These are phyloP conservation scores for Urostyla sp. DNA, from an alignment of 73 alveolate species.

Conservation along the genomic window DNA sequence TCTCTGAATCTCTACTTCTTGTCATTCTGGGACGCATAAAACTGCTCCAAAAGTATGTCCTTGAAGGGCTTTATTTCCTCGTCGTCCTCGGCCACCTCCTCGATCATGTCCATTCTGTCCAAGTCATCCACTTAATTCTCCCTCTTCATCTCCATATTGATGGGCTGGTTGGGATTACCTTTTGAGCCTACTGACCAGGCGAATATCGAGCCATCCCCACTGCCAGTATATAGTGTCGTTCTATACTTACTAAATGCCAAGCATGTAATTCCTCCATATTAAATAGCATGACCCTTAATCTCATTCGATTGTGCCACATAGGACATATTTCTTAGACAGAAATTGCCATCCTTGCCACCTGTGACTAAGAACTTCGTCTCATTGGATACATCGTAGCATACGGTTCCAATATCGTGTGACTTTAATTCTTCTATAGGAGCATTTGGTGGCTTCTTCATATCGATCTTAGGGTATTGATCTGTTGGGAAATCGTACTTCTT, in stretches of 20 bases:
- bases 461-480: conserved; percentile 85
- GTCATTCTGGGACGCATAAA: conserved; percentile 68
- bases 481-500: conserved; percentile 91
- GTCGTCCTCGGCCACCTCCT: conserved; percentile 59
- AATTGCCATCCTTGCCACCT: conserved; percentile 94
- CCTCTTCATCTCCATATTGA: conserved; percentile 63
- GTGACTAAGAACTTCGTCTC: conserved; percentile 84
- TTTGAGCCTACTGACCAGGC: conserved; percentile 81
- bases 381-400: conserved; percentile 72
- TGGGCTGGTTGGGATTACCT: conserved; percentile 68
- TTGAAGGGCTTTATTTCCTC: conserved; percentile 57
- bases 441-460: conserved; percentile 83
- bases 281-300: conserved; percentile 89
- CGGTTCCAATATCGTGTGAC: conserved; percentile 89
- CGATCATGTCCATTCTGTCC: conserved; percentile 63
- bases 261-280: conserved; percentile 90
- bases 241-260: conserved; percentile 82
- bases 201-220: conserved; percentile 93
- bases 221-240: conserved; percentile 85
- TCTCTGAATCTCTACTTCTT: conserved; percentile 73
- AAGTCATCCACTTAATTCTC: too few species aligned
- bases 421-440: conserved; percentile 94
- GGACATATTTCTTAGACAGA: conserved; percentile 83
- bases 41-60: conserved; percentile 73
- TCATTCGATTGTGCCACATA: conserved; percentile 67